Conservation (phyloP, 768 basidiomycete genomes). For the Russula virescens region DNA sequence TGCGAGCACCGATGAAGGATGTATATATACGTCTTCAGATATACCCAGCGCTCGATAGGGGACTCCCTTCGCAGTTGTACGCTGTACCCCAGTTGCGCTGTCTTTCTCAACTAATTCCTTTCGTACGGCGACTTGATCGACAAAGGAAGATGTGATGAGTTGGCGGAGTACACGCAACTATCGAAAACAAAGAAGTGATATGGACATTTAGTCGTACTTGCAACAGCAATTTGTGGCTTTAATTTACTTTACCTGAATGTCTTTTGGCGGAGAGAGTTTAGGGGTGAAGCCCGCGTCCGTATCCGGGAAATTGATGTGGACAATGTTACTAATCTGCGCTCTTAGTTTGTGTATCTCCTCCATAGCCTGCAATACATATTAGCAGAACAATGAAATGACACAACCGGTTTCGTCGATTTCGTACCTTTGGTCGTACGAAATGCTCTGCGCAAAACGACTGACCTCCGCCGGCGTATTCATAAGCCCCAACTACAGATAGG, state of each 20-base stretch:
- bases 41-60: constrained; percentile 79
- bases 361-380: constrained; percentile 64
- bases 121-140: constrained; percentile 91
- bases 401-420: constrained; percentile 15
- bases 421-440: constrained; percentile 85
- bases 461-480: constrained; percentile 83
- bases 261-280: constrained; percentile 69
- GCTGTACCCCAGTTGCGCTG: constrained; percentile 56
- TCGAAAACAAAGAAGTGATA: background rate
- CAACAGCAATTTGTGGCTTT: constrained; percentile 11
- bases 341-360: constrained; percentile 97
- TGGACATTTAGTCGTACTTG: constrained; percentile 3
- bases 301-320: constrained; percentile 69
- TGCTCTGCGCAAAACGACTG: constrained; percentile 79
- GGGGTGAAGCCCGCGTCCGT: constrained; percentile 53
- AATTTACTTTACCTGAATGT: constrained; percentile 63
- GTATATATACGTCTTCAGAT: constrained; percentile 84
- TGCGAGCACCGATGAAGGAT: constrained; percentile 80
- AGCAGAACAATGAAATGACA: background rate
- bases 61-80: constrained; percentile 69
- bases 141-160: constrained; percentile 81
- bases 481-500: constrained; percentile 93
- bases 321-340: constrained; percentile 81
- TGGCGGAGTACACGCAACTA: constrained; percentile 90
- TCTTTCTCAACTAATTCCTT: constrained; percentile 70